Base-by-base conservation (phyloP, 768 basidiomycete genomes). In the Rhizopogon roseolus region DNA sequence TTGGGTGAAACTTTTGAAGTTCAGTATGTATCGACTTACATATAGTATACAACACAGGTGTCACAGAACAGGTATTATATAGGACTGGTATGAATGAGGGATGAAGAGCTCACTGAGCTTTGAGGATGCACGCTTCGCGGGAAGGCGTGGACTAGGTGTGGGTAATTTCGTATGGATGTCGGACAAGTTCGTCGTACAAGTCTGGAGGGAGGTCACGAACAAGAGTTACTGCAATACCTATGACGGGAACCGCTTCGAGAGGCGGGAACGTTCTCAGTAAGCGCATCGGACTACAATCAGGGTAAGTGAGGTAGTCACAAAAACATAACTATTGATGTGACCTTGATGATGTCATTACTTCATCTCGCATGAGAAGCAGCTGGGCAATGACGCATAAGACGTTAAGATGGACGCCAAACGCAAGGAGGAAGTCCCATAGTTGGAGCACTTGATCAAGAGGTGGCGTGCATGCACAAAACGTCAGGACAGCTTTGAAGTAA, bases 381-480 rank as follows among this genome's bases (percentile, higher is more conserved):
- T 98, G 97, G 6, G 97, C 96, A 56, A 98, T 98, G 3, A 98
- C 94, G 64, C 95, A 98, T 14, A 99, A 76, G 10, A 99, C 88
- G 63, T 99, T 99, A 17, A 99, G 77, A 64, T 98, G 97, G 22
- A 95, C 90, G 13, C 97, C 97, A 64, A 95, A 98, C 4, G 96
- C 93, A 27, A 99, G 78, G 8, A 99, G 79, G 66, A 98, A 99
- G 69, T 99, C 97, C 96, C 97, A 99, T 50, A 99, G 73, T 59
- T 86, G 86, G 28, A 99, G 77, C 25, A 98, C 96, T 72, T 98
- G 90, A 65, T 94, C 90, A 9, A 99, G 76, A 0, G 97, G 97
- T 4, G 95, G 96, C 10, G 96, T 99, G 64, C 95, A 95, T 6
- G 96, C 97, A 67, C 94, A 98, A 34, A 98, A 72, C 0, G 97